Base-by-base conservation (phyloP, 495 filamentous ascomycete genomes). In the Beverwykella pulmonaria region DNA sequence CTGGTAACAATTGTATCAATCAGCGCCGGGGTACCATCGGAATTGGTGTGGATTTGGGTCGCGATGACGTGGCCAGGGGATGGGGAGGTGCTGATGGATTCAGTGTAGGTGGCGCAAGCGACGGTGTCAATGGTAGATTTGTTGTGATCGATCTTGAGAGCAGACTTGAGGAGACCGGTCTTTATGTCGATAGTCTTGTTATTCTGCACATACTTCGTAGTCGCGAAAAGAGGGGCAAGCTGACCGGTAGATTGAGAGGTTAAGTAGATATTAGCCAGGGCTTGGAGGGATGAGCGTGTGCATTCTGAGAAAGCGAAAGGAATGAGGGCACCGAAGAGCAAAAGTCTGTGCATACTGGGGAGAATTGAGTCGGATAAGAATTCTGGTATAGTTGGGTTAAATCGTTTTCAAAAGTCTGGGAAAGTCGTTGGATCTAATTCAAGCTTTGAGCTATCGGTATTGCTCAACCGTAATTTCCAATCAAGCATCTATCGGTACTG, bases 51-150 rank as follows among this genome's bases (percentile, higher is more conserved):
- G 12, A 65, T 59, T 29, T 55, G 53, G 14, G 62, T 65, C n/a
- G 30, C 62, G 22, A 65, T 61, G 27, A 65, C 62, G 25, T 65
- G 49, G 14, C 25, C 25, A 14, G 58, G 53, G 4, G 22, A 14
- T 27, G 54, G 36, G 25, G 22, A 20, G 1, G 62, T 39, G 36
- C 10, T 27, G 41, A 65, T 59, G 15, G 60, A 19, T 39, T 65
- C 62, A 1, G 56, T 65, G 55, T 53, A 65, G 8, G 54, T 65
- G 12, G 62, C 62, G 41, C 62, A 65, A 3, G 12, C 3, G 19
- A 15, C 27, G 9, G 36, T 50, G 30, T 65, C 62, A 41, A 30
- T 12, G 22, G 34, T 59, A 12, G 50, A 61, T 12, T 23, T n/a
- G 34, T 60, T 61, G 55, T 60, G 62, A 19, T 22, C 26, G 53